Evolutionary conservation across 1,284 basidiomycete species (phyloP), one percentile per base, ranked within the genome.

Genomic region (Phenoliferia sp.): DNA sequence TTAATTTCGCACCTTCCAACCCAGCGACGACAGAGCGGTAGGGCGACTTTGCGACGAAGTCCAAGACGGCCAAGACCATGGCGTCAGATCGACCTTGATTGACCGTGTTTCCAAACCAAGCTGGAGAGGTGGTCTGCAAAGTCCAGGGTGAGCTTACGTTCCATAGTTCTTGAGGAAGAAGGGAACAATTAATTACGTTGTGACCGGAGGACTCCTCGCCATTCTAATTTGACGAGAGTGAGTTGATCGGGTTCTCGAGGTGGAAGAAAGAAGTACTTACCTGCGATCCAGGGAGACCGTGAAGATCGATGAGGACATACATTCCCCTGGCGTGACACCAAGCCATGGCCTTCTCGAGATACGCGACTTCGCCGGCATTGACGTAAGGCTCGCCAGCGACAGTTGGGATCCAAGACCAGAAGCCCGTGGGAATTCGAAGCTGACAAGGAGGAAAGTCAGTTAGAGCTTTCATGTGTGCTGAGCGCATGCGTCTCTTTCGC

Each of bases 251-350:
- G n/a, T n/a, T n/a, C n/a, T n/a, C n/a, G n/a, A n/a, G n/a, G n/a
- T n/a, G n/a, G n/a, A n/a, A n/a, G n/a, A n/a, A n/a, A n/a, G n/a
- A n/a, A n/a, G n/a, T n/a, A n/a, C n/a, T n/a, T n/a, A n/a, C n/a
- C n/a, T 81, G 80, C n/a, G 76, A 77, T 52, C 80, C 80, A 16
- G 80, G 80, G 65, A 81, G 74, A 35, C 79, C 80, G 73, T 81
- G 80, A 44, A 80, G 69, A 65, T 81, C 80, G 59, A 81, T 74
- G 66, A 80, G 69, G 44, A 78, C 78, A 66, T 81, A 80, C 75
- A 81, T 80, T 59, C 74, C 73, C 52, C 80, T 76, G 28, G 69
- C 67, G 70, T 80, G 77, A 1, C 88, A 88, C 76, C 88, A 89
- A 0, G 85, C 82, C 19, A 67, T 35, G 19, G 69, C 28, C 6